Base-by-base conservation (phyloP, 2,329 filamentous ascomycete species). In the Beauveria scarabaeidicola region DNA sequence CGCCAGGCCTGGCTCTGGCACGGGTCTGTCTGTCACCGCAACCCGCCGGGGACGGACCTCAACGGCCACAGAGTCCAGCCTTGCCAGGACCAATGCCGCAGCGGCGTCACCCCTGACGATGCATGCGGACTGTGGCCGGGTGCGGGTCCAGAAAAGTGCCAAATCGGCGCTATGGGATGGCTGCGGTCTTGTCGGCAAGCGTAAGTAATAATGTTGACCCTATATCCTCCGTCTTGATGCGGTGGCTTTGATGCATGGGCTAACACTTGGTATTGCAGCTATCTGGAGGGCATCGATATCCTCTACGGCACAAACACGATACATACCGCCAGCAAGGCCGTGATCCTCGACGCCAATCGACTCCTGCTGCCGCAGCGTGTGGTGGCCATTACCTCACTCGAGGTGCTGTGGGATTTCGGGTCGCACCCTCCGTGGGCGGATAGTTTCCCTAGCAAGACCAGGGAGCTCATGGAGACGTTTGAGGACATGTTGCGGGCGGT, bases 161-260 rank as follows among this genome's bases (percentile, higher is more conserved):
- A 32, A 0, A 55, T 72, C 15, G 71, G 70, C 0, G 64, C 63
- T 0, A 64, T 72, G 63, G 70, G 68, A 3, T 73, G 70, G 69
- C 63, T 72, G 1, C 61, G 66, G 2, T 61, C 64, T 13, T 73
- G 69, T 52, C 64, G 66, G 15, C 67, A 70, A 61, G 70, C 71
- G 64, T 69, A 54, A 46, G 63, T 44, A 27, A 17, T 44, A 15
- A 46, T 7, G 36, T 17, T 38, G 4, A 7, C 15, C 21, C 25
- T 6, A 23, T 17, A n/a, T 25, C 25, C 27, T 41, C 10, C 47
- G 8, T 36, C 5, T 11, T 11, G n/a, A 17, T 36, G 27, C 40
- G 11, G 29, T 32, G 7, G 11, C 48, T 17, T n/a, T 9, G 6
- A 13, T 25, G 48, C 29, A 47, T 19, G 4, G 11, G 27, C 48